Evolutionary conservation across 805 yeast species (phyloP).

Genomic region (Yamadazyma insecticola): DNA sequence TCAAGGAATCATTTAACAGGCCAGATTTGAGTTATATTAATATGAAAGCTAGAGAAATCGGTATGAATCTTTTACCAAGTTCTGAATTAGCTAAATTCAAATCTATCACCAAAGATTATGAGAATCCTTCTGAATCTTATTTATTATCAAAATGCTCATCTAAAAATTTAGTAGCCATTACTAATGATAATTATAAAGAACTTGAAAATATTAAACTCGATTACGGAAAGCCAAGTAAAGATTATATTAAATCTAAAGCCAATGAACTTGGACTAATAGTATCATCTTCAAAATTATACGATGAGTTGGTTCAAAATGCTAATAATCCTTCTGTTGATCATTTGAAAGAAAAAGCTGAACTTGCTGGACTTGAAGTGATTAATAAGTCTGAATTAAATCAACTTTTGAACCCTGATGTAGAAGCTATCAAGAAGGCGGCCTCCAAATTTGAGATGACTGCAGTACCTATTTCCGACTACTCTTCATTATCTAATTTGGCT

Average conservation of each 20-base stretch:
- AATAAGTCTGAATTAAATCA: conserved; percentile 1
- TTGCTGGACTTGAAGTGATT: conserved; percentile 4
- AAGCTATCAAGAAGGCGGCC: conserved; percentile 9
- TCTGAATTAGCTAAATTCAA: conserved; percentile 12
- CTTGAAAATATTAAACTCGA: conserved; percentile 18
- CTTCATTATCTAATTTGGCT: conserved; percentile 12
- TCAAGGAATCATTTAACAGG: conserved; percentile 7
- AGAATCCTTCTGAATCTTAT: conserved; percentile 23
- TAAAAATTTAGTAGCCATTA: conserved; percentile 10
- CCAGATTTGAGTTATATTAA: conserved; percentile 24
- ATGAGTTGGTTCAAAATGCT: conserved; percentile 22
- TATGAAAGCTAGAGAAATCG: conserved; percentile 15
- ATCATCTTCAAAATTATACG: conserved; percentile 24
- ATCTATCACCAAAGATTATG: neutral
- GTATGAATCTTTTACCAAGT: conserved; percentile 14
- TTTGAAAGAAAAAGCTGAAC: conserved; percentile 16
- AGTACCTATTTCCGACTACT: conserved; percentile 8
- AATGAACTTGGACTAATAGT: conserved; percentile 29
- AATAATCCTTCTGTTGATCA: conserved; percentile 22
- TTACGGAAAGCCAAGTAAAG: conserved; percentile 28
- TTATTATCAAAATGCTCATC: conserved; percentile 21
- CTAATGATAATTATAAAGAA: conserved; percentile 8
- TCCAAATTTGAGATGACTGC: conserved; percentile 5
- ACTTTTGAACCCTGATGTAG: conserved; percentile 6
- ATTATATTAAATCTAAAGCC: conserved; percentile 30